Percentiles rank a stretch among this genome's conserved stretches.
Conservation (phyloP, 495 filamentous ascomycete genomes). For the Tirmania nivea region DNA sequence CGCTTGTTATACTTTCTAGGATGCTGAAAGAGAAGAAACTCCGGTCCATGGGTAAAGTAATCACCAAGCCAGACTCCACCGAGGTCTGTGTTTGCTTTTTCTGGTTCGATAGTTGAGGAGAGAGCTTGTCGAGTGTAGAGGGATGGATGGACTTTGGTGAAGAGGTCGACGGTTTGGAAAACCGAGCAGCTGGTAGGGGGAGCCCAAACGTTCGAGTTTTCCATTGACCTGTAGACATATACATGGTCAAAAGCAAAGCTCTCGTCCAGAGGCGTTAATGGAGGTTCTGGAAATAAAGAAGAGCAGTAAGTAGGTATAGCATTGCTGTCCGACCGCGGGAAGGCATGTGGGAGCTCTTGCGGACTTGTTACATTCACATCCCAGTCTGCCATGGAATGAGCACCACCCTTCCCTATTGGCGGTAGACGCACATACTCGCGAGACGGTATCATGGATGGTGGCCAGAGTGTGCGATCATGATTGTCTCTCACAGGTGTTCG, state of each 20-base stretch:
- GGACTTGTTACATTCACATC: not conserved
- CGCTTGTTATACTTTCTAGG: not conserved
- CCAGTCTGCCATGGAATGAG: not conserved
- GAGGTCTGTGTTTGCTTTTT: not conserved
- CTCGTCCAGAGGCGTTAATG: not conserved
- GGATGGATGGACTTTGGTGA: not conserved
- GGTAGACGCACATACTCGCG: not conserved
- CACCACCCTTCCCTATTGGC: not conserved
- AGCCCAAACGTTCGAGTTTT: too few relatives aligned
- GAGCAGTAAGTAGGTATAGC: too few relatives aligned
- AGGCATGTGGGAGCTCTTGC: not conserved
- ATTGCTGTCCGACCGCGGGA: not conserved
- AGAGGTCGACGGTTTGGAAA: not conserved
- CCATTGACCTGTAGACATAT: not conserved
- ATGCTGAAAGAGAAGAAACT: not conserved
- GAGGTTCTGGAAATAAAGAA: not conserved
- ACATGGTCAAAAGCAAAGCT: not conserved
- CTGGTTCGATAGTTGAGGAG: not conserved
- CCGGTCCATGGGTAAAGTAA: not conserved
- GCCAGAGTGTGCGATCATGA: not conserved
- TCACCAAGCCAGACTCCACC: not conserved
- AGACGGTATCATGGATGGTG: not conserved
- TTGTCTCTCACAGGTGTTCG: not conserved
- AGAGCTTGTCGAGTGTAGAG: not conserved
- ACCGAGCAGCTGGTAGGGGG: too few relatives aligned